These are phyloP conservation scores for Dictyostelium intermedium DNA, from an alignment of 78 protist species.

Conservation along the genomic window DNA sequence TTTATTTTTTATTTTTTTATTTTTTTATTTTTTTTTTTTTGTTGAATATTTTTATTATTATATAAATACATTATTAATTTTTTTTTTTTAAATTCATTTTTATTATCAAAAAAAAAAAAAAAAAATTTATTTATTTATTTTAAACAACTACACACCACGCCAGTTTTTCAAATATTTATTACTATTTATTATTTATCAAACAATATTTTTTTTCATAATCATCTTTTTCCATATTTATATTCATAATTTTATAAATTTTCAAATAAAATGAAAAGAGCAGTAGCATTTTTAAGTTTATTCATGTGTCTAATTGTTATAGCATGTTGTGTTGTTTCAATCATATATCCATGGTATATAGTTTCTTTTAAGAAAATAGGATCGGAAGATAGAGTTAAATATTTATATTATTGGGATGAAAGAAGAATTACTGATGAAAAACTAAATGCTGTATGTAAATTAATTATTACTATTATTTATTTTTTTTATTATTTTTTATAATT, in stretches of 20 bases:
- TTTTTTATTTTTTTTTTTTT: too few species aligned
- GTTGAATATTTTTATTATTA: too few species aligned
- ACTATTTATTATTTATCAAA: too few species aligned
- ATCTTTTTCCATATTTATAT: too few species aligned
- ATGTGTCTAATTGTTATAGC: background rate
- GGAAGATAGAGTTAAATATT: background rate
- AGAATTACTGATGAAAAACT: background rate
- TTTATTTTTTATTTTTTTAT: too few species aligned
- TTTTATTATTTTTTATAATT: background rate
- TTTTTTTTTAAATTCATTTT: background rate
- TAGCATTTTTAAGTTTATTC: background rate
- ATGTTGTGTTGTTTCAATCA: background rate
- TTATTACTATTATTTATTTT: too few species aligned
- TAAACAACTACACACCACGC: background rate
- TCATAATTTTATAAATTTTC: background rate
- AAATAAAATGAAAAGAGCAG: background rate
- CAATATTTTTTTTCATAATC: too few species aligned
- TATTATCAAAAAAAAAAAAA: background rate
- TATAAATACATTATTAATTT: too few species aligned
- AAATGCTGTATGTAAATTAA: background rate
- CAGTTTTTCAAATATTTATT: background rate
- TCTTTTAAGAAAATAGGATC: background rate
- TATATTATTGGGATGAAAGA: background rate
- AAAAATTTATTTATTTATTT: background rate
- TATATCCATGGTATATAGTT: background rate